Conservation (phyloP, 495 filamentous ascomycete genomes). For the Oleoguttula mirabilis region DNA sequence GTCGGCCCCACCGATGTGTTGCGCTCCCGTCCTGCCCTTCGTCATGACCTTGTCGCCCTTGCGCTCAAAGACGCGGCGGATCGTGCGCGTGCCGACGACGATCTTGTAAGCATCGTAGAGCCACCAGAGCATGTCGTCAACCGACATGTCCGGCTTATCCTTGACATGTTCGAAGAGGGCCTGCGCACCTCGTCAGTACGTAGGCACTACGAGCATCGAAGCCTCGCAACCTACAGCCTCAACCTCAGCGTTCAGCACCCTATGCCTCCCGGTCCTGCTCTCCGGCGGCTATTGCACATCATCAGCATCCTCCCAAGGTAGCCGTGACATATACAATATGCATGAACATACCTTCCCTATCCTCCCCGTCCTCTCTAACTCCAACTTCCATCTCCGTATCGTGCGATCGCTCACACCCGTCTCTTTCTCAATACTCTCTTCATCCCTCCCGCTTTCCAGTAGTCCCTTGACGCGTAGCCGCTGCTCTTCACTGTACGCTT, state of each 20-base stretch:
- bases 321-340: neutral
- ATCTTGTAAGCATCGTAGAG: constrained; percentile 18
- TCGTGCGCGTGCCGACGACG: constrained; percentile 19
- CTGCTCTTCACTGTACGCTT: constrained; percentile 14
- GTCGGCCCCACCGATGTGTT: neutral
- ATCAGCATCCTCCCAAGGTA: no score
- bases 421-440: constrained; percentile 18
- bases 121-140: constrained; percentile 22
- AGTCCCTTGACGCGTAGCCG: constrained; percentile 5
- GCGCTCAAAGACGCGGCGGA: constrained; percentile 16
- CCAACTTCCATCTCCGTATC: constrained; percentile 18
- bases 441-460: constrained; percentile 15
- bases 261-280: constrained; percentile 18
- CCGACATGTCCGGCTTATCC: constrained; percentile 12
- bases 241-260: constrained; percentile 16
- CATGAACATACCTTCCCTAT: constrained; percentile 14
- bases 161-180: constrained; percentile 17
- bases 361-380: constrained; percentile 19
- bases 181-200: neutral
- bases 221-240: constrained; percentile 11
- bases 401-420: constrained; percentile 19
- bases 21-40: neutral
- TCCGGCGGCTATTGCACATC: constrained; percentile 18
- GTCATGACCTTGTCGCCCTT: constrained; percentile 11
- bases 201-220: neutral